phyloP scores from a whole-genome alignment of 2,329 filamentous ascomycete genomes.

The Hypoxylon sp. region DNA sequence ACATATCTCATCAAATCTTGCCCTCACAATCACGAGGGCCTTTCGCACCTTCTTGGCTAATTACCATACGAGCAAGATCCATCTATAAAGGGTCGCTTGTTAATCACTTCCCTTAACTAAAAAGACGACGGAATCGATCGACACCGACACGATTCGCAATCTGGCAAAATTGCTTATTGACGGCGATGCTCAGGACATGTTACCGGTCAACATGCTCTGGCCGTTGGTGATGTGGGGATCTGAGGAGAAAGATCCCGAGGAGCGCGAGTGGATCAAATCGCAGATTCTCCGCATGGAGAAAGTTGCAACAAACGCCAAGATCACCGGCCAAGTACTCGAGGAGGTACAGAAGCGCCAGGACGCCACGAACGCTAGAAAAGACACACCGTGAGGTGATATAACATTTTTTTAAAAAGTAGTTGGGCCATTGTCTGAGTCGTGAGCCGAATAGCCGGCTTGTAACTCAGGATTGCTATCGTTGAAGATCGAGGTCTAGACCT shows the following conservation, averaged over 20 bases:
- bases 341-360: constrained; percentile 61
- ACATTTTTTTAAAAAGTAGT: constrained; percentile 61
- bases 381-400: constrained; percentile 60
- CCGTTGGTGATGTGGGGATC: constrained; percentile 67
- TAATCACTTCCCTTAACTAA: constrained; percentile 63
- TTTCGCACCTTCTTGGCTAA: constrained; percentile 68
- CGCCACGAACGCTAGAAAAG: constrained; percentile 54
- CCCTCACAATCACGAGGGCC: constrained; percentile 62
- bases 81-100: constrained; percentile 68
- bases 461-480: constrained; percentile 7
- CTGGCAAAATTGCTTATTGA: constrained; percentile 60
- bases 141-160: constrained; percentile 61
- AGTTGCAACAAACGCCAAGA: constrained; percentile 58
- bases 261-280: constrained; percentile 63
- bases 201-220: constrained; percentile 69
- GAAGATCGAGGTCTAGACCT: constrained; percentile 12
- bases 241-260: constrained; percentile 63
- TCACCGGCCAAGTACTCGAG: constrained; percentile 59
- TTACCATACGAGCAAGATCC: constrained; percentile 67
- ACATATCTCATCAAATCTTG: constrained; percentile 62
- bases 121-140: constrained; percentile 61
- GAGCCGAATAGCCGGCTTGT: not conserved
- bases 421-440: constrained; percentile 63
- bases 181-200: constrained; percentile 56
- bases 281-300: constrained; percentile 62